Evolutionary conservation across 345 rosid species (phyloP), one percentile per base, ranked within the genome.

Genomic region (Brassica carinata): DNA sequence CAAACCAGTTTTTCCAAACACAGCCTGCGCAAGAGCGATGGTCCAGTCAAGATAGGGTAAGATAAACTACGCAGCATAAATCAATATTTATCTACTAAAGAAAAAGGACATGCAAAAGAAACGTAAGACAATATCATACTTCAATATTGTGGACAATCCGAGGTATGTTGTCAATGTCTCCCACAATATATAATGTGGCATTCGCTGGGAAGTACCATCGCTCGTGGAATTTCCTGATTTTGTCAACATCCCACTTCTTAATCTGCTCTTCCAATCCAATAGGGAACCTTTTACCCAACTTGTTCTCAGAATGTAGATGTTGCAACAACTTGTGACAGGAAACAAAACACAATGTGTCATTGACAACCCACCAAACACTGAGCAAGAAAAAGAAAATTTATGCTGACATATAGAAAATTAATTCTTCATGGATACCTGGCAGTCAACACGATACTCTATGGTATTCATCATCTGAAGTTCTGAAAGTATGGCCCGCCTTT

Each of bases 401-500:
- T 36, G 71, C 79, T 48, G 69, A 83, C 67, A 84, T 65, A 84
- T 67, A 68, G 38, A 67, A 69, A 61, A 74, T 36, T 23, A 23
- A 74, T 17, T 73, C 61, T n/a, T 48, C 43, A 67, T 71, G 33
- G 48, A 64, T 74, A 96, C 99, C 97, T 93, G 99, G 82, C 99
- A 96, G 86, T 96, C 99, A 53, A 96, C 99, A 81, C 99, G 97
- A 78, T 96, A 96, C 83, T 96, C 99, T 69, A 96, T 96, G 5
- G 99, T 94, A 81, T 96, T 96, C 99, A 96, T 96, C 99, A 96
- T 96, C 84, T 96, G 99, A 65, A 96, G 82, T 85, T 96, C 98
- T 33, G 99, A 96, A 86, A 96, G 97, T 79, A 96, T 94, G 70
- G 99, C 99, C n/a, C 97, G 92, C 48, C 97, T 88, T 84, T 96